Evolutionary conservation across 148 eudicot genomes (phyloP), one percentile per base, ranked within the genome.

Genomic region (Fallopia convolvulus): DNA sequence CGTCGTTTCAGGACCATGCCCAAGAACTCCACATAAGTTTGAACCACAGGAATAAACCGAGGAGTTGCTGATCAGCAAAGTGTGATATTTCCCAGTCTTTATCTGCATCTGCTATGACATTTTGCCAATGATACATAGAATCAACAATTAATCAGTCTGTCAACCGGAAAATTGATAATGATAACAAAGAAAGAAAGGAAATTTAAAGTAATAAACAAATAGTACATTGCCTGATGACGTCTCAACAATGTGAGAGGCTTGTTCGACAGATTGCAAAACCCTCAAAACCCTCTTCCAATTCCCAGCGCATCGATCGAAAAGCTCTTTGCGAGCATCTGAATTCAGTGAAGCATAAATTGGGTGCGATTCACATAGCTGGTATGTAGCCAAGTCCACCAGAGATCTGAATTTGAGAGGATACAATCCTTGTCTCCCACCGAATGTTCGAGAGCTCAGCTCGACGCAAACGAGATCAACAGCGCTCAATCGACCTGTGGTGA

Each of bases 11-110:
- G 97, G 84, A 74, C 99, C 99, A 83, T 92, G 99, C 78, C 99
- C 99, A 80, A 95, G 97, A 83, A 92, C 99, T 77, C 99, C 99
- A 72, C 93, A 95, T 83, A 95, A 85, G 78, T 93, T 91, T 36
- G 97, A 92, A 79, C 99, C 99, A 82, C 97, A 95, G 12, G 99
- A 89, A 80, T 92, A 95, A 32, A 85, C 97, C 5, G 87, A 86
- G 63, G 90, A 92, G 84, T 87, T 85, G 36, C 87, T 89, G 81
- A 92, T 78, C 82, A 95, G 86, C 87, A 95, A 81, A 6, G 97
- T 91, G 81, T 95, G 99, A 81, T 92, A 92, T 74, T 87, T 92
- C 76, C 99, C 99, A 1, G 94, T 86, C 81, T 85, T 91, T 80
- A 95, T 92, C 88, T 95, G 97, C 99, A 92, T 92, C 97, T 92